Base-by-base conservation (phyloP, 176 grass and related monocot species). In the Typha latifolia region DNA sequence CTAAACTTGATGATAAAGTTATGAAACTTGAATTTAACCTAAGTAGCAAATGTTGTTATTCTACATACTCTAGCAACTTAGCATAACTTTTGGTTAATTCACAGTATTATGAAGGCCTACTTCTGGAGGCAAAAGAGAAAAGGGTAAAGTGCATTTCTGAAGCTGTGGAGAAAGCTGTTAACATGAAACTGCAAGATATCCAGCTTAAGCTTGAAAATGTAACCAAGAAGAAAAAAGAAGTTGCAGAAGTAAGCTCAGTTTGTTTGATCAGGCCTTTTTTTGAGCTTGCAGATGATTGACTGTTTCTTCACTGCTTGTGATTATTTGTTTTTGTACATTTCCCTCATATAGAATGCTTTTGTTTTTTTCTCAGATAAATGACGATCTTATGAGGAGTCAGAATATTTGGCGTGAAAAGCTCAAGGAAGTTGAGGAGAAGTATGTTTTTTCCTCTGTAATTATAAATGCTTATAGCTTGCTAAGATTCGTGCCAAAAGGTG, bases 381-480 rank as follows among this genome's bases (percentile, higher is more conserved):
- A 82, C 26, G 80, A 86, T 64, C 83, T 97, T 47, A 84, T 67
- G 4, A 92, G 77, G 67, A 86, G 68, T 63, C 93, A 97, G 76
- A 87, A 92, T 62, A 68, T 90, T 67, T 89, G 85, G 93, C 78
- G 70, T 22, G 78, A 80, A 73, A 97, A 80, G 14, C 79, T 92
- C 19, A 82, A 84, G 61, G 83, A 86, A 80, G 80, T 89, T 66
- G 85, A 97, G 84, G 82, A 86, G 67, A 92, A 85, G 93, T 97
- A 86, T 62, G 24, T 50, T 43, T 19, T 73, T 31, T 73, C 32
- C n/a, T 12, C 7, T 37, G 31, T 21, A n/a, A 27, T 61, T 29
- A 29, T 29, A 29, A 3, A 29, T 29, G 27, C 27, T 29, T 29
- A 29, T 29, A 29, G 27, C 27, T 29, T 29, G 27, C 27, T 29